Evolutionary conservation across 2,329 filamentous ascomycete species (phyloP), one percentile per base, ranked within the genome.

Genomic region (Fusarium setosum): DNA sequence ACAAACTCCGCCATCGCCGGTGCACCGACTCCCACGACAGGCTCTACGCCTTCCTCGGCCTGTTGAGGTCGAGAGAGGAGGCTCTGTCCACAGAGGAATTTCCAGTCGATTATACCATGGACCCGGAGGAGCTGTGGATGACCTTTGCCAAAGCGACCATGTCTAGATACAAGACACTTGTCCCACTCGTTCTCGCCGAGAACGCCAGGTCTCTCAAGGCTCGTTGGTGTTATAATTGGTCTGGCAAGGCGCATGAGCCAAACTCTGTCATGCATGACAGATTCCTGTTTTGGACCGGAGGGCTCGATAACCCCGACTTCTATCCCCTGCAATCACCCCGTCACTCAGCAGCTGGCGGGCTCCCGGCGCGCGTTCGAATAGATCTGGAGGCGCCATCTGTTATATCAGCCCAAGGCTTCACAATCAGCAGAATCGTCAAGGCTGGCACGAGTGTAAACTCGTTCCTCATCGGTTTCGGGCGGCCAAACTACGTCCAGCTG

Each of bases 211-310:
- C 26, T 7, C 5, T 31, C 3, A 26, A 53, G 4, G 53, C 58
- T 6, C 49, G 23, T 31, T 61, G 58, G 58, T 53, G 47, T 41
- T 57, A 57, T 26, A n/a, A 52, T 21, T 61, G 58, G 58, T 56
- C 48, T 11, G 10, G 6, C 4, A 56, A 52, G 21, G 20, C 29
- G 3, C 41, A 41, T n/a, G 58, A 61, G 13, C 58, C 58, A 21
- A 61, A 61, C 12, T 17, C 23, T 7, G 7, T 26, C 3, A 6
- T 41, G 21, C 53, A 61, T 12, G 34, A 52, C 3, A 57, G 41
- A 38, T 13, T 37, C 4, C 17, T 51, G 2, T 61, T 61, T n/a
- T 61, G 58, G 58, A 57, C 58, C 4, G 58, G 58, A 12, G 53
- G 58, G 6, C 53, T 61, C 15, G 58, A 61, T n/a, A 52, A 21